phyloP scores from a whole-genome alignment of 345 rosid species.

The Capsella bursapastoris region DNA sequence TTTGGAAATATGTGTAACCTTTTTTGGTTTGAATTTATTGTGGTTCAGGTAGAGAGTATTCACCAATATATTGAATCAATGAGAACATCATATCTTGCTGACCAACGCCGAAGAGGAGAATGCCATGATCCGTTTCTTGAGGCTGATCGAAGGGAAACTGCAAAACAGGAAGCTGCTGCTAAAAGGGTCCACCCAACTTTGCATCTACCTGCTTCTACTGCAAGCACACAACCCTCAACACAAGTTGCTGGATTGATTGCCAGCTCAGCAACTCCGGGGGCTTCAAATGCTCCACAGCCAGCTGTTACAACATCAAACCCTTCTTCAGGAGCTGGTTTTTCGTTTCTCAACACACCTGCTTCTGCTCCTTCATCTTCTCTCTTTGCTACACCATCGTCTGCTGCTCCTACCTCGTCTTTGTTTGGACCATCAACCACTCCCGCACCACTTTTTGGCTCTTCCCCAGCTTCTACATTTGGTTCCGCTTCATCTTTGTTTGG shows the following conservation, averaged over 20 bases:
- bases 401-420: slow-evolving; percentile 66
- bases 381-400: slow-evolving; percentile 69
- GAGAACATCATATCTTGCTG: slow-evolving; percentile 88
- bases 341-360: slow-evolving; percentile 70
- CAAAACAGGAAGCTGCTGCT: slow-evolving; percentile 95
- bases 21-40: neutral
- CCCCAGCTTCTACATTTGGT: slow-evolving; percentile 68
- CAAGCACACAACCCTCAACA: slow-evolving; percentile 70
- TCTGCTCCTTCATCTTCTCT: slow-evolving; percentile 67
- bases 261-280: slow-evolving; percentile 56
- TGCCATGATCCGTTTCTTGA: slow-evolving; percentile 88
- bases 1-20: slow-evolving; percentile 6
- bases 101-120: slow-evolving; percentile 85
- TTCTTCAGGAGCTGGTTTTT: slow-evolving; percentile 70
- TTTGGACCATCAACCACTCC: slow-evolving; percentile 60
- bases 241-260: slow-evolving; percentile 71
- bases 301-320: slow-evolving; percentile 51
- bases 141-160: slow-evolving; percentile 96
- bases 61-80: slow-evolving; percentile 90
- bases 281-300: slow-evolving; percentile 54
- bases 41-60: slow-evolving; percentile 77
- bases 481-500: slow-evolving; percentile 54
- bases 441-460: slow-evolving; percentile 57
- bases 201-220: slow-evolving; percentile 67
- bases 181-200: slow-evolving; percentile 95